Evolutionary conservation across 257 asterid species (phyloP).

Genomic region (Solanum etuberosum): DNA sequence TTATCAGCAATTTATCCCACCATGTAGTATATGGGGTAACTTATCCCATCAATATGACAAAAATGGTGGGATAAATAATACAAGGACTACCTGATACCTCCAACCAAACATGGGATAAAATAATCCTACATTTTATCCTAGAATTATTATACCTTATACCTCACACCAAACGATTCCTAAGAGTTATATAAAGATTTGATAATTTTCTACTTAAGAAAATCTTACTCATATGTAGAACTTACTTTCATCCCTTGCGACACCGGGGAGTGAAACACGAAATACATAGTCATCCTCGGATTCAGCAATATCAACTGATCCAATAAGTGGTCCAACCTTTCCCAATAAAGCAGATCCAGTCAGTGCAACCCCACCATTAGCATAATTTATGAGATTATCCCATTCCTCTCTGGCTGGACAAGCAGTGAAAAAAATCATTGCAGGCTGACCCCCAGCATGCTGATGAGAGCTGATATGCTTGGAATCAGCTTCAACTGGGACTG

Average conservation of each 20-base stretch:
- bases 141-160: not conserved
- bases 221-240: not conserved
- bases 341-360: constrained; percentile 32
- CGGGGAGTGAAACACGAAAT: constrained; percentile 41
- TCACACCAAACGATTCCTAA: not conserved
- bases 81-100: not conserved
- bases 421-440: constrained; percentile 29
- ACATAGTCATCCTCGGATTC: constrained; percentile 28
- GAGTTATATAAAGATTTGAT: not conserved
- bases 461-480: not conserved
- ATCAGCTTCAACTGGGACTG: not conserved
- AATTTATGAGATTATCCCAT: constrained; percentile 22
- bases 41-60: not conserved
- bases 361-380: constrained; percentile 20
- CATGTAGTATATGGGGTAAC: not conserved
- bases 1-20: not conserved
- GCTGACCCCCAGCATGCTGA: constrained; percentile 8
- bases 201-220: not conserved
- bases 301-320: constrained; percentile 34
- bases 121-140: not conserved
- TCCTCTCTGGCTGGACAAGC: constrained; percentile 23
- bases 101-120: not conserved
- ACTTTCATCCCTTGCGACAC: constrained; percentile 30
- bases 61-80: not conserved
- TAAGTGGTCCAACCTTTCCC: constrained; percentile 27